phyloP scores from a whole-genome alignment of 768 basidiomycete genomes.

The Naganishia randhawae region DNA sequence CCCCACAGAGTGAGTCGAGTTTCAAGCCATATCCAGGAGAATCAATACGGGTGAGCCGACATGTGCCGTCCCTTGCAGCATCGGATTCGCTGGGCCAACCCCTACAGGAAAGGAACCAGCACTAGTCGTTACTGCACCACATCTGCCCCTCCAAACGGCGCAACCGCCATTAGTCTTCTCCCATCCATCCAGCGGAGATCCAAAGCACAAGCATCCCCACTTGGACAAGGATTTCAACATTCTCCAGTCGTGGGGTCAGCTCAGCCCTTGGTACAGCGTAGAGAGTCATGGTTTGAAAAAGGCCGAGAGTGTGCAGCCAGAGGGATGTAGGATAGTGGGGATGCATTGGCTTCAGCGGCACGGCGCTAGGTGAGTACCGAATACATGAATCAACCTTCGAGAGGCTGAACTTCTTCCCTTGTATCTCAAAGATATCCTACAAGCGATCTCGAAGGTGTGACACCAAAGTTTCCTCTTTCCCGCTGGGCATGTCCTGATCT shows the following conservation, averaged over 20 bases:
- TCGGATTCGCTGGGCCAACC: slow-evolving; percentile 49
- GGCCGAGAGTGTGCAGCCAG: slow-evolving; percentile 39
- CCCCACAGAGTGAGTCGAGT: slow-evolving; percentile 42
- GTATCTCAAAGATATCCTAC: slow-evolving; percentile 39
- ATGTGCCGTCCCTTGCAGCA: slow-evolving; percentile 27
- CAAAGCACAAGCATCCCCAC: slow-evolving; percentile 15
- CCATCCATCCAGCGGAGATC: slow-evolving; percentile 18
- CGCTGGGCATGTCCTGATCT: neutral
- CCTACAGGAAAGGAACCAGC: slow-evolving; percentile 46
- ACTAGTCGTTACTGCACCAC: slow-evolving; percentile 42
- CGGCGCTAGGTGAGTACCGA: slow-evolving; percentile 39
- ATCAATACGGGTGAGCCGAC: neutral
- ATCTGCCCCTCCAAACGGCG: slow-evolving; percentile 39
- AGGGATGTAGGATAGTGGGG: slow-evolving; percentile 39
- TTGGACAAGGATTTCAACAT: slow-evolving; percentile 37
- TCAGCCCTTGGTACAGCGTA: slow-evolving; percentile 47
- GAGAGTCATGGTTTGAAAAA: slow-evolving; percentile 44
- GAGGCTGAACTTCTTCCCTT: neutral
- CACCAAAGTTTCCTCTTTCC: neutral
- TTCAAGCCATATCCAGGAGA: neutral
- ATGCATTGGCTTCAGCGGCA: slow-evolving; percentile 49
- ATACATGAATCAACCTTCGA: neutral
- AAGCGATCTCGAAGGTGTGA: slow-evolving; percentile 31
- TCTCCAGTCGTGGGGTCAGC: slow-evolving; percentile 48
- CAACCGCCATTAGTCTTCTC: slow-evolving; percentile 39